A percentile compares a stretch with the other conserved stretches of the same genome.
Conservation (phyloP, 768 basidiomycete species). For the Tricholomella constricta region DNA sequence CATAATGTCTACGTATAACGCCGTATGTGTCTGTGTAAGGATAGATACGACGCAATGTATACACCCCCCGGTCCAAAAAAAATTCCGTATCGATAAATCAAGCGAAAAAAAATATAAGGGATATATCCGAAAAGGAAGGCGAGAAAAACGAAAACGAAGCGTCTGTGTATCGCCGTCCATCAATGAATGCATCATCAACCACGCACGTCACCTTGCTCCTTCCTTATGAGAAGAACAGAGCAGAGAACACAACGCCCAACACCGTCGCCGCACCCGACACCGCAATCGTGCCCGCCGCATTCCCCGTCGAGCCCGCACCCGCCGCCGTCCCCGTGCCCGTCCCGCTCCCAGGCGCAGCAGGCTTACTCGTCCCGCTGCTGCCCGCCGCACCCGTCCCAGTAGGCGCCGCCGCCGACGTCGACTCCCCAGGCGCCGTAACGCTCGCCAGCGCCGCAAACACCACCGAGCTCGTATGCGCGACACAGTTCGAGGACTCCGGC, state of each 20-base stretch:
- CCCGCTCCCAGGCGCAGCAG: background rate
- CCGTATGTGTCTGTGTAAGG: background rate
- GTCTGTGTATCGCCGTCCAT: background rate
- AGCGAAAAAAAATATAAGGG: too few relatives aligned
- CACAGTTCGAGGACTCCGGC: slow-evolving; percentile 42
- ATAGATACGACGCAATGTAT: background rate
- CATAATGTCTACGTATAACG: too few relatives aligned
- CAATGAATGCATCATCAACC: background rate
- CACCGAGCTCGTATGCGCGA: slow-evolving; percentile 12
- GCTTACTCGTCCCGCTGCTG: background rate
- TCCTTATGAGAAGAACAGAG: slow-evolving; percentile 27
- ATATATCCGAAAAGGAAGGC: background rate
- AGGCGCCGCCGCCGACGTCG: slow-evolving; percentile 5
- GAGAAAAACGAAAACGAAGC: background rate
- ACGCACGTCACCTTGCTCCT: background rate
- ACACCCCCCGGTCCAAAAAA: too few relatives aligned
- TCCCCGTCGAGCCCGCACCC: slow-evolving; percentile 8
- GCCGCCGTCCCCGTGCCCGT: slow-evolving; percentile 15
- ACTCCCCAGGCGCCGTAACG: slow-evolving; percentile 17
- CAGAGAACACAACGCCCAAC: slow-evolving; percentile 24
- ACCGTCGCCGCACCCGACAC: slow-evolving; percentile 17
- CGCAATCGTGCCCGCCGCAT: slow-evolving; percentile 11
- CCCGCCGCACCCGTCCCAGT: background rate
- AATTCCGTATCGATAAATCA: too few relatives aligned
- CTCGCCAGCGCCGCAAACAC: slow-evolving; percentile 18